These are phyloP conservation scores for Pseudonitzschia delicatissima DNA, from an alignment of 108 stramenopile genomes.

Conservation along the genomic window DNA sequence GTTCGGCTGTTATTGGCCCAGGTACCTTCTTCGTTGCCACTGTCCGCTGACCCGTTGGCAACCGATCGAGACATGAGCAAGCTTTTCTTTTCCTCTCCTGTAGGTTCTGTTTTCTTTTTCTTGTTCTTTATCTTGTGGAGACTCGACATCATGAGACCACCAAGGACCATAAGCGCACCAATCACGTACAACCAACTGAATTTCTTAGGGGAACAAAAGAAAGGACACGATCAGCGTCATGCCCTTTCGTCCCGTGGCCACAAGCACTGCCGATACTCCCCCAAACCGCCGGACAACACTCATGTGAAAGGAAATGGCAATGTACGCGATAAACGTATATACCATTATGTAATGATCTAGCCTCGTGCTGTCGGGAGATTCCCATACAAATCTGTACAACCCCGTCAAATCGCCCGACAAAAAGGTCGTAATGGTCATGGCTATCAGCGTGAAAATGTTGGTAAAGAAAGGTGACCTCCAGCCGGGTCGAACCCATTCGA, in stretches of 20 bases:
- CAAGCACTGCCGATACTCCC: conserved; percentile 87
- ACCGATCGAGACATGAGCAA: not conserved
- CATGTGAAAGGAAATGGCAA: conserved; percentile 92
- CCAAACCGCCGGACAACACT: conserved; percentile 90
- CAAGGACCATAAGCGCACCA: conserved; percentile 86
- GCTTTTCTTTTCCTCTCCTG: not conserved
- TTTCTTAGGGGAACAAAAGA: conserved; percentile 89
- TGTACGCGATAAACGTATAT: conserved; percentile 87
- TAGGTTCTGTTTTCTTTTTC: conserved; percentile 16
- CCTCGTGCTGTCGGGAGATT: conserved; percentile 19
- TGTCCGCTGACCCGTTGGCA: not conserved
- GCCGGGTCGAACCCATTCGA: conserved; percentile 58
- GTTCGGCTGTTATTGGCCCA: too few species aligned
- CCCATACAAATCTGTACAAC: conserved; percentile 56
- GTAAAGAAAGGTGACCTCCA: conserved; percentile 92
- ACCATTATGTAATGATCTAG: conserved; percentile 59
- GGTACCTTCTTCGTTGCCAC: too few species aligned
- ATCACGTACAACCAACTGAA: conserved; percentile 85
- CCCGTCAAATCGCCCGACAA: conserved; percentile 86
- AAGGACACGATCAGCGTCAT: conserved; percentile 88
- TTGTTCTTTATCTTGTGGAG: conserved; percentile 56
- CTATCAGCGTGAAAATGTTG: conserved; percentile 85
- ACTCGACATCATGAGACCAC: conserved; percentile 78
- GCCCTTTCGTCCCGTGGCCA: conserved; percentile 91
- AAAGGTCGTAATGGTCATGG: conserved; percentile 77